Evolutionary conservation across 345 rosid genomes (phyloP).

Genomic region (Bruguiera parviflora): DNA sequence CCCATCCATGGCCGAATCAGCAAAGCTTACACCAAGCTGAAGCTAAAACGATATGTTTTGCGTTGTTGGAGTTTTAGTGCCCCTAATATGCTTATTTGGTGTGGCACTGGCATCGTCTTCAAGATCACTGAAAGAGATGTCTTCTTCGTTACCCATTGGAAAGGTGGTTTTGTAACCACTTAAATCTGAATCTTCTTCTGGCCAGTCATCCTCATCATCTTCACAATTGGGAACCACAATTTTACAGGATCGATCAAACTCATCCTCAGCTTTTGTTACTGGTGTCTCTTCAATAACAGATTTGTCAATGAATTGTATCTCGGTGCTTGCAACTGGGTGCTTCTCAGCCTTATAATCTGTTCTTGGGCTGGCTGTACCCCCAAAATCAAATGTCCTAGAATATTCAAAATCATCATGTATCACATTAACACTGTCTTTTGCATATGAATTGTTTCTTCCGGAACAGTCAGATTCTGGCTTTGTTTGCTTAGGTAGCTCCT

Average conservation of each 20-base stretch:
- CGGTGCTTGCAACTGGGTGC: slow-evolving; percentile 13
- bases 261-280: slow-evolving; percentile 28
- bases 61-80: slow-evolving; percentile 14
- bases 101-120: slow-evolving; percentile 28
- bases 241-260: slow-evolving; percentile 26
- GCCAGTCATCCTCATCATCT: slow-evolving; percentile 31
- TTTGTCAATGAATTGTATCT: slow-evolving; percentile 23
- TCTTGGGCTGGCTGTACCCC: neutral
- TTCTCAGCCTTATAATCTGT: slow-evolving; percentile 16
- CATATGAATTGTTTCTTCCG: slow-evolving; percentile 37
- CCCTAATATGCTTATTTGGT: slow-evolving; percentile 32
- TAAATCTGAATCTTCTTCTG: slow-evolving; percentile 18
- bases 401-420: slow-evolving; percentile 24
- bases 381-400: slow-evolving; percentile 19
- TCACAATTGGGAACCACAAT: slow-evolving; percentile 13
- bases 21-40: slow-evolving; percentile 23
- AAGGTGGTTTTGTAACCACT: slow-evolving; percentile 23
- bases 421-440: slow-evolving; percentile 16
- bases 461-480: slow-evolving; percentile 32
- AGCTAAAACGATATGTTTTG: neutral
- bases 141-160: slow-evolving; percentile 27
- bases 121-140: slow-evolving; percentile 32
- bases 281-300: slow-evolving; percentile 22
- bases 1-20: slow-evolving; percentile 17
- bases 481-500: slow-evolving; percentile 46